Evolutionary conservation across 2,329 filamentous ascomycete species (phyloP).

Genomic region (Ophiocordyceps camponoti-rufipedis): DNA sequence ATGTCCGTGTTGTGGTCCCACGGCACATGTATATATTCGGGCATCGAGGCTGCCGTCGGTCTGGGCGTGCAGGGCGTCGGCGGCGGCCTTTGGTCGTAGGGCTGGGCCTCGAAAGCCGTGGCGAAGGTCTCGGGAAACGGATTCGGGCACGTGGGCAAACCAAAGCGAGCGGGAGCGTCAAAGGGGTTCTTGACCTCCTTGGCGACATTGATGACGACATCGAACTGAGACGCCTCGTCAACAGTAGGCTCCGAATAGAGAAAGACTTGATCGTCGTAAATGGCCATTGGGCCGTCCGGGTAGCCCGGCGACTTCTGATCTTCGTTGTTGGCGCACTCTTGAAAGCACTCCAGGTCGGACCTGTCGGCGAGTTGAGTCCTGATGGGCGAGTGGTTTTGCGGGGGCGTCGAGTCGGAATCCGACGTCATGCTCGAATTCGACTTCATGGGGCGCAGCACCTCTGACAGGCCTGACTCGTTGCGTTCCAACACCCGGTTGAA

Average conservation of each 20-base stretch:
- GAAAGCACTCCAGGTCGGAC: constrained; percentile 35
- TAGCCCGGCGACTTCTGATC: constrained; percentile 71
- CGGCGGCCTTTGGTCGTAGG: constrained; percentile 14
- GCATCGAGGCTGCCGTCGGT: constrained; percentile 30
- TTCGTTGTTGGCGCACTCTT: constrained; percentile 53
- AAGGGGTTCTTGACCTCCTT: constrained; percentile 70
- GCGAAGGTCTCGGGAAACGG: constrained; percentile 34
- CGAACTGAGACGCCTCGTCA: constrained; percentile 59
- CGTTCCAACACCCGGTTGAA: constrained; percentile 42
- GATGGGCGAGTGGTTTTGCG: constrained; percentile 40
- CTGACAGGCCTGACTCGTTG: constrained; percentile 41
- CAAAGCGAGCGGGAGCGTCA: constrained; percentile 11
- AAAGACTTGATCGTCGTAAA: constrained; percentile 62
- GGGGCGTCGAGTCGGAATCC: constrained; percentile 21
- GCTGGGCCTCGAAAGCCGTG: constrained; percentile 41
- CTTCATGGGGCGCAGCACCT: constrained; percentile 34
- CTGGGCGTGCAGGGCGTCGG: constrained; percentile 38
- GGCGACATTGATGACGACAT: constrained; percentile 72
- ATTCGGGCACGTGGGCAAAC: constrained; percentile 20
- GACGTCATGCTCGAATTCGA: constrained; percentile 17
- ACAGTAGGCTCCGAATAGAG: constrained; percentile 66
- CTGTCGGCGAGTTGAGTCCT: constrained; percentile 43
- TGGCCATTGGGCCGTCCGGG: constrained; percentile 63
- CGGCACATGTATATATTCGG: constrained; percentile 73
- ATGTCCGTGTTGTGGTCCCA: constrained; percentile 88